Conservation (phyloP, 345 rosid genomes). For the Eucalyptus marginata region DNA sequence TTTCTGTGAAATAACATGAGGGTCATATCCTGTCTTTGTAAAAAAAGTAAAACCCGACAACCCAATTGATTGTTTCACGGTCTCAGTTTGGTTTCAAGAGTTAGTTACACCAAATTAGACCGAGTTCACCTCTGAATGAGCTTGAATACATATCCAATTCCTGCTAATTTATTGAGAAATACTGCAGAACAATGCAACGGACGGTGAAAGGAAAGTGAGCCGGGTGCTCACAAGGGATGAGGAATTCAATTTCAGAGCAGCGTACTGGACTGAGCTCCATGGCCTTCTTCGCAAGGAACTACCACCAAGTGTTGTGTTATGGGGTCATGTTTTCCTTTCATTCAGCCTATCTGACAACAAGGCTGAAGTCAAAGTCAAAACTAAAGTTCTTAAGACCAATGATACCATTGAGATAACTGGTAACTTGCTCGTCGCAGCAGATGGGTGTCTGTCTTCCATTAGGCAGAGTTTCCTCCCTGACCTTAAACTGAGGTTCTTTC, state of each 20-base stretch:
- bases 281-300: conserved; percentile 30
- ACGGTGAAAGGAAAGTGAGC: conserved; percentile 16
- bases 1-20: background rate
- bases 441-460: conserved; percentile 64
- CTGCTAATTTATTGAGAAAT: background rate
- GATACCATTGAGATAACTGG: conserved; percentile 37
- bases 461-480: conserved; percentile 49
- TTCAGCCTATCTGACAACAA: conserved; percentile 32
- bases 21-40: background rate
- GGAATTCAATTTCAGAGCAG: conserved; percentile 58
- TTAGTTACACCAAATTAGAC: background rate
- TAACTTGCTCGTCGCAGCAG: conserved; percentile 72
- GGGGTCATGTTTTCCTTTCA: conserved; percentile 60
- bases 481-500: conserved; percentile 51
- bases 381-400: conserved; percentile 29
- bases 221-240: conserved; percentile 51
- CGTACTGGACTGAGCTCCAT: conserved; percentile 77
- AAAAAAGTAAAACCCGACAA: background rate
- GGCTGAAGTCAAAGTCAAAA: conserved; percentile 26
- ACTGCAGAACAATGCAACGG: conserved; percentile 44
- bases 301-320: conserved; percentile 32
- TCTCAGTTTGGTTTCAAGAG: background rate
- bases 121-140: background rate
- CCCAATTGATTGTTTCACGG: background rate
- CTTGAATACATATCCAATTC: background rate